These are phyloP conservation scores for Amanita pallidorosea DNA, from an alignment of 768 basidiomycete genomes.

Conservation along the genomic window DNA sequence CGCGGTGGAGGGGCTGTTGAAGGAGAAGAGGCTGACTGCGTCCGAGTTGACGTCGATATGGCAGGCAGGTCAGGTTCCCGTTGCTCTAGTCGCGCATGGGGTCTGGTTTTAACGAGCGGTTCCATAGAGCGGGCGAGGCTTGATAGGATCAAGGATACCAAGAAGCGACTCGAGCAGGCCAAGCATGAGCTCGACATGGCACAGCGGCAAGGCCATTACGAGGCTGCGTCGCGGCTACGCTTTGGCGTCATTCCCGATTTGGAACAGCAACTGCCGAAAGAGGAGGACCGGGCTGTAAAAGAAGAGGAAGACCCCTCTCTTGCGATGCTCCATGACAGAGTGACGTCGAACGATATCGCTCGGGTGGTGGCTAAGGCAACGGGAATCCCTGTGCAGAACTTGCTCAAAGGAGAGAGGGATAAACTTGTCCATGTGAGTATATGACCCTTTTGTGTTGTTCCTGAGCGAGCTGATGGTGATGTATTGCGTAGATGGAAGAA, in stretches of 20 bases:
- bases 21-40: conserved; percentile 52
- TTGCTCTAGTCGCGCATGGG: background rate
- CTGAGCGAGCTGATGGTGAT: background rate
- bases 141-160: conserved; percentile 60
- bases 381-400: conserved; percentile 82
- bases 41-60: conserved; percentile 52
- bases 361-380: conserved; percentile 82
- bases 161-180: conserved; percentile 68
- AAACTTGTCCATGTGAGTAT: conserved; percentile 71
- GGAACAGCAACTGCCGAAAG: conserved; percentile 55
- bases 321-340: conserved; percentile 72
- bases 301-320: conserved; percentile 38
- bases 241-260: conserved; percentile 84
- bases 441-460: conserved; percentile 8
- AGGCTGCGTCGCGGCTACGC: conserved; percentile 72
- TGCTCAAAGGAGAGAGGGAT: conserved; percentile 84
- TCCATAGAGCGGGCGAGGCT: conserved; percentile 53
- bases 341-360: conserved; percentile 84
- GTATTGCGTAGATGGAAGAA: conserved; percentile 69
- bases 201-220: conserved; percentile 82
- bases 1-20: conserved; percentile 56
- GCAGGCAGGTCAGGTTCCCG: conserved; percentile 49
- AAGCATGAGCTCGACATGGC: conserved; percentile 83
- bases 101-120: background rate
- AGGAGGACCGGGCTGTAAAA: conserved; percentile 24